Evolutionary conservation across 225 moss, liverwort and hornwort species (phyloP), one percentile per base, ranked within the genome.

Genomic region (Pleurozium schreberi): DNA sequence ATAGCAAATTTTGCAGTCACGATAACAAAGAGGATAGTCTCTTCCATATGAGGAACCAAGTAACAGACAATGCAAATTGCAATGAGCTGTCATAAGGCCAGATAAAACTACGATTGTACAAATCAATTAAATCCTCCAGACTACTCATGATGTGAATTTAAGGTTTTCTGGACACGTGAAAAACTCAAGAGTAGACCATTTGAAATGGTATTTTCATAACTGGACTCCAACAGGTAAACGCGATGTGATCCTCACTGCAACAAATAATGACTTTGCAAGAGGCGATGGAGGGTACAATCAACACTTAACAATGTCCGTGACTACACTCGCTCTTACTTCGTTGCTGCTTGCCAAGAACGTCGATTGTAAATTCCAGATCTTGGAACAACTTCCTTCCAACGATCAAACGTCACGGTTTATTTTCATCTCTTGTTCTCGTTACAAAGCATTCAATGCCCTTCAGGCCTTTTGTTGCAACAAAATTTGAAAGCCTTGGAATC

Each of bases 171-270:
- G 68, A 78, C 63, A 43, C 42, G 26, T 47, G 14, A n/a, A 30
- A 47, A 74, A 30, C 74, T 30, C 58, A 81, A 34, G 49, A 86
- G 63, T 84, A 65, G 30, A 80, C n/a, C n/a, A 71, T 50, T 50
- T 50, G 60, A 67, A 38, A 58, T 81, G 62, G 68, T 36, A 23
- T 33, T n/a, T 69, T 58, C 65, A 36, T 38, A 59, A 87, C 18
- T 45, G 69, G 40, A 40, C 67, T 40, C 89, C 90, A 82, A 92
- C 87, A 30, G 62, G 47, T 49, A 63, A 85, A 81, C 58, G 59
- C 85, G 73, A 52, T 85, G 90, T 90, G 82, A 75, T 89, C 40
- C 62, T 88, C 78, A 57, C 81, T 88, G 92, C 92, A 94, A 91
- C 86, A 84, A 45, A 89, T 87, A 43, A 77, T 71, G 74, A 21